A percentile compares a stretch with the other conserved stretches of the same genome.
These are phyloP conservation scores for Penicillium sp. DNA, from an alignment of 2,329 filamentous ascomycete species.

Conservation along the genomic window DNA sequence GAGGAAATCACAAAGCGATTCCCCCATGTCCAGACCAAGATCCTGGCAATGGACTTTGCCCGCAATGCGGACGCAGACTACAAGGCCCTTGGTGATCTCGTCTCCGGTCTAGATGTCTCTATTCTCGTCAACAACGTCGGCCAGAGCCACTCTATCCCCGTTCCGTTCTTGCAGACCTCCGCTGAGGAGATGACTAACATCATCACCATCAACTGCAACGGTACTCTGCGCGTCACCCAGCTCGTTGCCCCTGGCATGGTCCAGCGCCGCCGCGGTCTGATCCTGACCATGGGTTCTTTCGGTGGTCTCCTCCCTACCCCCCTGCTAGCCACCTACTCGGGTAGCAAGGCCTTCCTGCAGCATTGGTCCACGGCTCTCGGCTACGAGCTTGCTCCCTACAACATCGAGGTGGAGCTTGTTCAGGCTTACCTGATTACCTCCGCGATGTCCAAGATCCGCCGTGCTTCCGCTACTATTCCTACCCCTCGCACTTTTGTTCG, in stretches of 20 bases:
- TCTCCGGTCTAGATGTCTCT: constrained; percentile 77
- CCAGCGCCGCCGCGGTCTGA: constrained; percentile 81
- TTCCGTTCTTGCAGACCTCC: constrained; percentile 81
- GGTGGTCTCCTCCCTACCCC: constrained; percentile 91
- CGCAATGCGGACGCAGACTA: constrained; percentile 81
- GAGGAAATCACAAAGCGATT: constrained; percentile 74
- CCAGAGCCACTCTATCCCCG: constrained; percentile 89
- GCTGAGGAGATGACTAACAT: constrained; percentile 85
- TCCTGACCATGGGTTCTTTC: constrained; percentile 97
- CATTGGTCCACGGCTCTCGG: constrained; percentile 90
- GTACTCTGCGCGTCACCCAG: constrained; percentile 86
- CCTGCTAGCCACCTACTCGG: constrained; percentile 92
- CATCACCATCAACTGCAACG: constrained; percentile 92
- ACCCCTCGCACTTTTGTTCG: constrained; percentile 82
- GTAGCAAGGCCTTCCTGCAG: constrained; percentile 97
- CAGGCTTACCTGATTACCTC: constrained; percentile 93
- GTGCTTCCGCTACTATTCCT: constrained; percentile 77
- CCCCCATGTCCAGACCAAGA: constrained; percentile 73
- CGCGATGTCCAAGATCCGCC: constrained; percentile 95
- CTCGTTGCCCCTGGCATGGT: constrained; percentile 84
- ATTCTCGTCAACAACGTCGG: constrained; percentile 98
- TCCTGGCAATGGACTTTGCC: constrained; percentile 89
- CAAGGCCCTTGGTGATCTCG: constrained; percentile 69
- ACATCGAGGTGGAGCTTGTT: constrained; percentile 88
- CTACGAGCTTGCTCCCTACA: constrained; percentile 78